A percentile compares a stretch with the other conserved stretches of the same genome.
These are phyloP conservation scores for Boletus rex-veris DNA, from an alignment of 768 basidiomycete species.

Conservation along the genomic window DNA sequence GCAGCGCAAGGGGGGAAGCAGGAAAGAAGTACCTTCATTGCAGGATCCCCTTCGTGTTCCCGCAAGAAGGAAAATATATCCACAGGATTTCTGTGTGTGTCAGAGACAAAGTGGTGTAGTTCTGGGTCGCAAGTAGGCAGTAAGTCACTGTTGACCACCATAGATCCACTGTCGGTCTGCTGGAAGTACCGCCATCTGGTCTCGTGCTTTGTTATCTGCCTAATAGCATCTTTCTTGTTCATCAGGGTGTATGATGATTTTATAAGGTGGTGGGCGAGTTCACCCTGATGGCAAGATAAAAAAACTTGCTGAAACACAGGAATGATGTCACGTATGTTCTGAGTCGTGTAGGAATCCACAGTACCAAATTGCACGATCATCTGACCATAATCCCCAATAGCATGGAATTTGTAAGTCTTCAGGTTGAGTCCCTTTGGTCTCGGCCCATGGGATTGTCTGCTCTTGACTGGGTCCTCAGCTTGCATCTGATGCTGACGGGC, in stretches of 20 bases:
- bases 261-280: constrained; percentile 1
- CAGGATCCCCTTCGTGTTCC: constrained; percentile 2
- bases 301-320: too few species aligned
- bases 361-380: too few species aligned
- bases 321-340: too few species aligned
- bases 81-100: not conserved
- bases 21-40: constrained; percentile 4
- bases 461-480: too few species aligned
- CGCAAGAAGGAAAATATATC: not conserved
- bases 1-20: not conserved
- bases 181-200: constrained; percentile 10
- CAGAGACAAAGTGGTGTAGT: constrained; percentile 6
- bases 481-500: too few species aligned
- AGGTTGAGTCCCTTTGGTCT: too few species aligned
- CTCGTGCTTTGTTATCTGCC: constrained; percentile 30
- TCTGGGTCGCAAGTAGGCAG: not conserved
- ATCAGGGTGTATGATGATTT: constrained; percentile 37
- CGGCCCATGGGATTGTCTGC: too few species aligned
- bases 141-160: not conserved
- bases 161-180: not conserved
- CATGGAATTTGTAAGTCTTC: too few species aligned
- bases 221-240: constrained; percentile 31
- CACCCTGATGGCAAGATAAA: too few species aligned
- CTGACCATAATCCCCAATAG: too few species aligned
- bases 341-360: too few species aligned